Conservation (phyloP, 108 stramenopile genomes). For the Nitzschia palea region DNA sequence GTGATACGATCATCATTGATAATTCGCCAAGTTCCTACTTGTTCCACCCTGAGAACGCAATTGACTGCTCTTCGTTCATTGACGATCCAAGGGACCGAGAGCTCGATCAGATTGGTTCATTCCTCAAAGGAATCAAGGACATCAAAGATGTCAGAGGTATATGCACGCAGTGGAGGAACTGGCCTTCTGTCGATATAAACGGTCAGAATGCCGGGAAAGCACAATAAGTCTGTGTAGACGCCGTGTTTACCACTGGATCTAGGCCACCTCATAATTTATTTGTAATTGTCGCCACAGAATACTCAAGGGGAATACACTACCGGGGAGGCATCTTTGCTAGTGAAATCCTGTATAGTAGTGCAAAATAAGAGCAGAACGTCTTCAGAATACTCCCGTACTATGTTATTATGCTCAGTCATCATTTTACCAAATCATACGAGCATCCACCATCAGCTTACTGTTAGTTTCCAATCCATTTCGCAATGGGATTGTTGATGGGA, state of each 20-base stretch:
- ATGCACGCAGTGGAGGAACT: slow-evolving; percentile 76
- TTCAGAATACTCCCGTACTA: no score
- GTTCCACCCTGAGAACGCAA: slow-evolving; percentile 98
- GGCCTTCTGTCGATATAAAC: slow-evolving; percentile 72
- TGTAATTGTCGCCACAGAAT: no score
- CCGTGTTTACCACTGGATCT: no score
- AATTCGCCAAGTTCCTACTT: slow-evolving; percentile 96
- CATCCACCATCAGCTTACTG: no score
- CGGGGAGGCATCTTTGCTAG: no score
- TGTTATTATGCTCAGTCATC: no score
- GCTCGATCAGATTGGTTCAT: slow-evolving; percentile 91
- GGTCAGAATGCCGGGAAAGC: slow-evolving; percentile 8
- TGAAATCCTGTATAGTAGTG: no score
- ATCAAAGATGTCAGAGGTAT: slow-evolving; percentile 80
- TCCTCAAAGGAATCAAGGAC: slow-evolving; percentile 80
- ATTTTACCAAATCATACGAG: no score
- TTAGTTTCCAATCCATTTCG: slow-evolving; percentile 26
- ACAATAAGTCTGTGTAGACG: no score
- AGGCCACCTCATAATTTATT: no score
- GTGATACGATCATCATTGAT: slow-evolving; percentile 94
- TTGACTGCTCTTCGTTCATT: slow-evolving; percentile 95
- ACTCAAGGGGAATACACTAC: no score
- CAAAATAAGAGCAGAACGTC: no score
- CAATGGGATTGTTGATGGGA: slow-evolving; percentile 24
- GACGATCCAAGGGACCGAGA: slow-evolving; percentile 93